These are phyloP conservation scores for Grammothele lineata DNA, from an alignment of 768 basidiomycete genomes.

Conservation along the genomic window DNA sequence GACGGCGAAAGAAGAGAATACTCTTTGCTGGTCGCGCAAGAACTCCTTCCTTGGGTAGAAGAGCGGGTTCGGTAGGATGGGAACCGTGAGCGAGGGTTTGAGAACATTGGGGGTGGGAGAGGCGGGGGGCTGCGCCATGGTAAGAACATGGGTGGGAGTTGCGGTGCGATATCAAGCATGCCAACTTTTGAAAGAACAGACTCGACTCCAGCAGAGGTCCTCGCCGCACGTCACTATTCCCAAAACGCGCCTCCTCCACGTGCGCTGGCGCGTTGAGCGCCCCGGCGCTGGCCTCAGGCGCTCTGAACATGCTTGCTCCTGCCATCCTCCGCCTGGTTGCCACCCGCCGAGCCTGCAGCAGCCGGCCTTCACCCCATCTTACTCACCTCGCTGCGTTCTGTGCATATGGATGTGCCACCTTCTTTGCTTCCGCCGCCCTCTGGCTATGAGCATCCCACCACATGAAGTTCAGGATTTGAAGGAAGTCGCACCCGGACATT, in stretches of 20 bases:
- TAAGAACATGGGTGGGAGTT: constrained; percentile 14
- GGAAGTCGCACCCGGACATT: too few relatives aligned
- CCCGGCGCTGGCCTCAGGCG: background rate
- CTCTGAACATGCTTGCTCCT: background rate
- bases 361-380: too few relatives aligned
- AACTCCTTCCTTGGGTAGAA: constrained; percentile 60
- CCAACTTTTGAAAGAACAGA: constrained; percentile 2
- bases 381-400: too few relatives aligned
- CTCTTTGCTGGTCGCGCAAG: constrained; percentile 47
- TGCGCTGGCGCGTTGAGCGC: constrained; percentile 1
- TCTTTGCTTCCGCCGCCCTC: too few relatives aligned
- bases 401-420: too few relatives aligned
- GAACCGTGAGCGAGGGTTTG: constrained; percentile 11
- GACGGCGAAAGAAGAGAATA: constrained; percentile 59
- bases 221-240: constrained; percentile 14
- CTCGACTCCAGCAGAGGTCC: constrained; percentile 4
- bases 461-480: too few relatives aligned
- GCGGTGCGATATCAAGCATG: constrained; percentile 5
- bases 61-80: constrained; percentile 51
- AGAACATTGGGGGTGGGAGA: constrained; percentile 15
- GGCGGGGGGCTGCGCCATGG: constrained; percentile 23
- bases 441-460: too few relatives aligned
- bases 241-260: constrained; percentile 5
- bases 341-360: too few relatives aligned
- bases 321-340: too few relatives aligned